Percentiles rank a stretch among this genome's conserved stretches.
phyloP scores from a whole-genome alignment of 2,329 filamentous ascomycete genomes.

The Aureobasidium leucospermi region DNA sequence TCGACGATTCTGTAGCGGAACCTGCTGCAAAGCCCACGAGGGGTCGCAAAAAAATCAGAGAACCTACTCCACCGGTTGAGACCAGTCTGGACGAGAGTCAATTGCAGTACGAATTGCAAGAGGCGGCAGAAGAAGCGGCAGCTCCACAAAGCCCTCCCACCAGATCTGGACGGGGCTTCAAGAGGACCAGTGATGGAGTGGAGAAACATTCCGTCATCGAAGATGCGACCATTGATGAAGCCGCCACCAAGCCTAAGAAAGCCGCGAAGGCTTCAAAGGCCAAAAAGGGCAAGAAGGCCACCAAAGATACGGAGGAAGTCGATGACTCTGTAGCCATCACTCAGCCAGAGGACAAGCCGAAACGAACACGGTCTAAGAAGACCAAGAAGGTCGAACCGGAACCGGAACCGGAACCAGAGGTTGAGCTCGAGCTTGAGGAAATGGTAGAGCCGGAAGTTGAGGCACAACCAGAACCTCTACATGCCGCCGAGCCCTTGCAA shows the following conservation, averaged over 20 bases:
- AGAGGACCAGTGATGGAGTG: constrained; percentile 32
- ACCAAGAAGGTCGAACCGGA: constrained; percentile 13
- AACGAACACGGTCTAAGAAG: constrained; percentile 12
- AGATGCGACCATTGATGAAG: not conserved
- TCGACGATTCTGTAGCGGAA: constrained; percentile 6
- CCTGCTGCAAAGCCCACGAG: constrained; percentile 11
- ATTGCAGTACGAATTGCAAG: constrained; percentile 21
- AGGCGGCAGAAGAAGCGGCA: constrained; percentile 22
- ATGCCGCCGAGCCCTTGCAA: constrained; percentile 33
- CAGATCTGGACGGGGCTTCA: constrained; percentile 28
- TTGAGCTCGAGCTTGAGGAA: constrained; percentile 23
- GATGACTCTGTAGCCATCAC: not conserved
- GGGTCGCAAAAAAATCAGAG: constrained; percentile 14
- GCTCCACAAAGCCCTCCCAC: constrained; percentile 19
- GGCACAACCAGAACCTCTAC: constrained; percentile 27
- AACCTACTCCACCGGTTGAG: not conserved
- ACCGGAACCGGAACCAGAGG: constrained; percentile 16
- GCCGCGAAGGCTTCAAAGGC: constrained; percentile 15
- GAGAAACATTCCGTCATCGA: constrained; percentile 9
- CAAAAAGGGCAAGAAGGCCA: constrained; percentile 18
- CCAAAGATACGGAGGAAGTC: constrained; percentile 16
- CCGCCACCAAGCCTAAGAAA: constrained; percentile 15
- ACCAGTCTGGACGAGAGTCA: constrained; percentile 23
- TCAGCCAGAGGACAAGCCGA: constrained; percentile 11
- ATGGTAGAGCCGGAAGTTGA: constrained; percentile 40